A percentile compares a stretch with the other conserved stretches of the same genome.
These are phyloP conservation scores for Bolboschoenus planiculmis DNA, from an alignment of 176 grass and related monocot species.

Conservation along the genomic window DNA sequence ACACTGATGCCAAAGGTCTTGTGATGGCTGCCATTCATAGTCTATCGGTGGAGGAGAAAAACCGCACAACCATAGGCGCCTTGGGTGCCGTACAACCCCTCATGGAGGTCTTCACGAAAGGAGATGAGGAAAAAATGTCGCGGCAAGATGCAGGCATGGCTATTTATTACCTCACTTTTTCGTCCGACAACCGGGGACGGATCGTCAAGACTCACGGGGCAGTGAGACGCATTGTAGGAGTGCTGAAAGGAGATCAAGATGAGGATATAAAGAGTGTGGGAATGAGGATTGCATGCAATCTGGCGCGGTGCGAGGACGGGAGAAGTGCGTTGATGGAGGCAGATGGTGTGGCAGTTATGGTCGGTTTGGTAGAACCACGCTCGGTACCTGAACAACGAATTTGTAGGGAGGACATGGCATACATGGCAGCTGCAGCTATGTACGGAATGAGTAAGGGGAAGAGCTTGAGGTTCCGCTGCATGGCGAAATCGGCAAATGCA, in stretches of 20 bases:
- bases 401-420: not conserved
- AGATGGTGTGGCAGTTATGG: slow-evolving; percentile 46
- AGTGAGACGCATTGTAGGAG: slow-evolving; percentile 17
- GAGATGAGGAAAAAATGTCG: not conserved
- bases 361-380: slow-evolving; percentile 26
- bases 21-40: slow-evolving; percentile 33
- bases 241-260: slow-evolving; percentile 15
- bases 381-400: not conserved
- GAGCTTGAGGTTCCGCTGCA: slow-evolving; percentile 68
- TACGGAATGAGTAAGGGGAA: slow-evolving; percentile 67
- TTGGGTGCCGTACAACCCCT: slow-evolving; percentile 39
- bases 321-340: slow-evolving; percentile 66
- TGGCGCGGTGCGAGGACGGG: slow-evolving; percentile 44
- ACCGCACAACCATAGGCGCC: slow-evolving; percentile 29
- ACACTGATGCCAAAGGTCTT: slow-evolving; percentile 24
- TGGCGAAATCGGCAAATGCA: slow-evolving; percentile 50
- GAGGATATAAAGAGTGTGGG: slow-evolving; percentile 8
- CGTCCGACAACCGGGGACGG: slow-evolving; percentile 23
- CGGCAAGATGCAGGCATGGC: slow-evolving; percentile 43
- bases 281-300: slow-evolving; percentile 32
- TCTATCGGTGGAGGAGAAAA: slow-evolving; percentile 37
- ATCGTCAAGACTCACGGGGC: slow-evolving; percentile 15
- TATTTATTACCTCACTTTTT: slow-evolving; percentile 42
- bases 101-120: slow-evolving; percentile 18
- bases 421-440: not conserved